These are phyloP conservation scores for Xylaria nigripes DNA, from an alignment of 495 filamentous ascomycete species.

Conservation along the genomic window DNA sequence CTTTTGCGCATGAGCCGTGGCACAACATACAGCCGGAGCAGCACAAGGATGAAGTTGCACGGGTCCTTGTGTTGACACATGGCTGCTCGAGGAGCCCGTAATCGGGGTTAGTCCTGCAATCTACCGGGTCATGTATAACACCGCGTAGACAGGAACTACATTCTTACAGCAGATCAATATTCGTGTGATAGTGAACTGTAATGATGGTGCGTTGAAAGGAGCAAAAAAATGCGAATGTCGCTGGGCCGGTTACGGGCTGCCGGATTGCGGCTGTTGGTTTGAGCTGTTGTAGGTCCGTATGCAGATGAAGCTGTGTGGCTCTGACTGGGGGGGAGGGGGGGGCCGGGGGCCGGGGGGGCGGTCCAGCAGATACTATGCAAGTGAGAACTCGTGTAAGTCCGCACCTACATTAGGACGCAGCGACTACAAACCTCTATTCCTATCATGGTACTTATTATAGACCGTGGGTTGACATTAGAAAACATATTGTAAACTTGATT, in stretches of 20 bases:
- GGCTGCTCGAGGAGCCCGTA: not conserved
- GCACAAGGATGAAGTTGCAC: not conserved
- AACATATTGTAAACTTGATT: too few species aligned
- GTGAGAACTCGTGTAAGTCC: too few species aligned
- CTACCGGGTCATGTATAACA: not conserved
- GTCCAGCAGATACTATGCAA: too few species aligned
- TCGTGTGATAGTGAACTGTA: not conserved
- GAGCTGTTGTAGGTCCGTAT: not conserved
- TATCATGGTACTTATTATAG: too few species aligned
- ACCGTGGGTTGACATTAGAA: too few species aligned
- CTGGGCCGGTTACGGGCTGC: not conserved
- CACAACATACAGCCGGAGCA: not conserved
- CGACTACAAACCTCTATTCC: too few species aligned
- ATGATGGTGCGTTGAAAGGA: not conserved
- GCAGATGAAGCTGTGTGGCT: not conserved
- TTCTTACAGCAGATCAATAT: not conserved
- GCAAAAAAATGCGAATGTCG: not conserved
- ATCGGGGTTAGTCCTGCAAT: constrained; percentile 5
- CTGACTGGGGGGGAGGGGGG: not conserved
- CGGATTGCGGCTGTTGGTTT: constrained; percentile 3
- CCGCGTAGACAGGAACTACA: not conserved
- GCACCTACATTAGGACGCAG: too few species aligned
- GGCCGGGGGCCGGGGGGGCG: too few species aligned
- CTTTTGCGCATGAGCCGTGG: not conserved
- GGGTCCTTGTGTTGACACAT: constrained; percentile 4